Evolutionary conservation across 805 yeast genomes (phyloP), one percentile per base, ranked within the genome.

Genomic region (Barnettozyma californica): DNA sequence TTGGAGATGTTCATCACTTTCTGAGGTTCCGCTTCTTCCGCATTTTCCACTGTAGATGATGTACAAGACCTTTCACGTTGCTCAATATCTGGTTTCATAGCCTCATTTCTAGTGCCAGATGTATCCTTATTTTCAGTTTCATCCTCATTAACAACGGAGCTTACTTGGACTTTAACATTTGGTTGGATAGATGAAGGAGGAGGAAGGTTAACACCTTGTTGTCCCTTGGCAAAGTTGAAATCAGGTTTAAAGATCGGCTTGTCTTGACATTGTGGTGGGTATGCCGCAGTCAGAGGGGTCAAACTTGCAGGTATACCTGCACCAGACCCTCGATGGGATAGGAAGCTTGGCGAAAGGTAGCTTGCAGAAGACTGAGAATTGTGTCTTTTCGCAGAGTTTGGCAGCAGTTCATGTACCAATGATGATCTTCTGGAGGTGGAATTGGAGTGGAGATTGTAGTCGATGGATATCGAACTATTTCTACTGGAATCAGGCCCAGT

Each of bases 361-460:
- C 52, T 42, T 2, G 53, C 49, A 1, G 60, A 54, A 5, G 53
- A 34, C 21, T 49, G 52, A 3, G 62, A 58, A 37, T 50, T 53
- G 4, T 54, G 58, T 45, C 61, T 52, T 40, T 56, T 43, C 18
- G 51, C 29, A 4, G 27, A n/a, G 16, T 67, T 70, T 6, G 75
- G 74, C 61, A 70, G 71, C 44, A 69, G 60, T 49, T 73, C 77
- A 9, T 70, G 75, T 4, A 73, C 75, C 41, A 70, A 54, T 3
- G 74, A 68, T 8, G 75, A 69, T 46, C 75, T 66, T 54, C 77
- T 63, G 46, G 71, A 67, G 6, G 63, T 60, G 10, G 70, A 63
- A 44, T 57, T 60, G 10, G 49, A 44, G 25, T 41, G 47, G 27
- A 53, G 57, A 47, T 46, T 44, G 49, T 51, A 69, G 54, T 56